These are phyloP conservation scores for Stemphylium lycopersici DNA, from an alignment of 2,329 filamentous ascomycete genomes.

Conservation along the genomic window DNA sequence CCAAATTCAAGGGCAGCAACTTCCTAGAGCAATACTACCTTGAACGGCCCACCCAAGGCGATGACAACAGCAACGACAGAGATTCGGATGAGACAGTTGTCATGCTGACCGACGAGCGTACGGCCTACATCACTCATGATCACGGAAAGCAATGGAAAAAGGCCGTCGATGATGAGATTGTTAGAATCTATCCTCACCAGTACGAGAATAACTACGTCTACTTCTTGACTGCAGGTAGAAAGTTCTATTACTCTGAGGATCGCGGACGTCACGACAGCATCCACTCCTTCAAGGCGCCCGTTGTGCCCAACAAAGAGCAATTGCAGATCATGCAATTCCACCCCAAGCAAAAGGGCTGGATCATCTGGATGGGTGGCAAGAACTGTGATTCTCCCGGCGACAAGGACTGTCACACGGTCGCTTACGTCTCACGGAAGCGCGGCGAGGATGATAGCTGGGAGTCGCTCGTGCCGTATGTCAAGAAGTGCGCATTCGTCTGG, in stretches of 20 bases:
- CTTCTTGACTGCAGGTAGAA: constrained; percentile 74
- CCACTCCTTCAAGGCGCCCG: constrained; percentile 73
- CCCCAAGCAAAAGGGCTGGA: constrained; percentile 78
- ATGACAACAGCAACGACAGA: constrained; percentile 72
- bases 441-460: constrained; percentile 72
- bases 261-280: constrained; percentile 69
- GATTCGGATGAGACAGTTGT: constrained; percentile 75
- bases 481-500: constrained; percentile 87
- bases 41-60: constrained; percentile 67
- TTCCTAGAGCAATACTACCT: constrained; percentile 73
- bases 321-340: constrained; percentile 76
- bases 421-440: constrained; percentile 78
- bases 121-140: constrained; percentile 77
- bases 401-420: constrained; percentile 70
- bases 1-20: constrained; percentile 66
- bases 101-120: constrained; percentile 63
- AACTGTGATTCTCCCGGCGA: constrained; percentile 66
- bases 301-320: constrained; percentile 59
- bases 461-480: constrained; percentile 73
- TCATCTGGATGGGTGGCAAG: constrained; percentile 82
- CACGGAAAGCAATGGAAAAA: constrained; percentile 89
- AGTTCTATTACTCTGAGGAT: constrained; percentile 81
- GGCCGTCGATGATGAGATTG: constrained; percentile 72
- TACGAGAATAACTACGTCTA: constrained; percentile 86
- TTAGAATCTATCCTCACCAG: constrained; percentile 74